phyloP scores from a whole-genome alignment of 2,329 filamentous ascomycete genomes.

The Alternaria solani region DNA sequence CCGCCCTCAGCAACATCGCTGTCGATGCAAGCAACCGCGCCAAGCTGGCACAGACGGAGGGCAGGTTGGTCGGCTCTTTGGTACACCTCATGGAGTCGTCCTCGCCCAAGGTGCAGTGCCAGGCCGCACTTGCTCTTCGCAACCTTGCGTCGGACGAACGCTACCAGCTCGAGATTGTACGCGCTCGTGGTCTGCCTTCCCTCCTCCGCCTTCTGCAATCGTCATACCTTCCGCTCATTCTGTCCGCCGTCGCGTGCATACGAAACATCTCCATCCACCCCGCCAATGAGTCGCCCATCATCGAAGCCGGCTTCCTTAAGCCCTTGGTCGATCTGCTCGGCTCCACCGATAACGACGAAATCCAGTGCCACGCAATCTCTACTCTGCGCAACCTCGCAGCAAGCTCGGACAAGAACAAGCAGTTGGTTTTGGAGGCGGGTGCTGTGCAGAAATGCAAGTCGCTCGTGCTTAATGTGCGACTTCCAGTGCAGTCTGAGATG shows the following conservation, averaged over 20 bases:
- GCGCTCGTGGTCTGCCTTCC: conserved; percentile 82
- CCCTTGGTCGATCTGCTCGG: conserved; percentile 92
- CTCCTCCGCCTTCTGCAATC: conserved; percentile 91
- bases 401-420: conserved; percentile 97
- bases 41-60: conserved; percentile 88
- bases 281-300: conserved; percentile 96
- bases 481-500: conserved; percentile 98
- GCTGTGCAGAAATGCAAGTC: conserved; percentile 99
- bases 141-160: conserved; percentile 98
- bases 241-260: conserved; percentile 97
- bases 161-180: conserved; percentile 97
- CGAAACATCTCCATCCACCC: conserved; percentile 99
- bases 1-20: conserved; percentile 96
- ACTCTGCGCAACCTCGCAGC: conserved; percentile 94
- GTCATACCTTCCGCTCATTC: conserved; percentile 92
- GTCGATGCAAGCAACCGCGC: conserved; percentile 92
- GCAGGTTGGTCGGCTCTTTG: conserved; percentile 88
- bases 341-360: conserved; percentile 97
- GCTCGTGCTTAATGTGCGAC: conserved; percentile 87
- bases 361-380: conserved; percentile 98
- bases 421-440: conserved; percentile 93
- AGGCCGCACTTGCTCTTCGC: conserved; percentile 90
- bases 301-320: conserved; percentile 94
- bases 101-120: conserved; percentile 92
- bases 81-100: conserved; percentile 98